Percentiles rank a stretch among this genome's conserved stretches.
Conservation (phyloP, 176 grass and related monocot species). For the Avena atlantica region DNA sequence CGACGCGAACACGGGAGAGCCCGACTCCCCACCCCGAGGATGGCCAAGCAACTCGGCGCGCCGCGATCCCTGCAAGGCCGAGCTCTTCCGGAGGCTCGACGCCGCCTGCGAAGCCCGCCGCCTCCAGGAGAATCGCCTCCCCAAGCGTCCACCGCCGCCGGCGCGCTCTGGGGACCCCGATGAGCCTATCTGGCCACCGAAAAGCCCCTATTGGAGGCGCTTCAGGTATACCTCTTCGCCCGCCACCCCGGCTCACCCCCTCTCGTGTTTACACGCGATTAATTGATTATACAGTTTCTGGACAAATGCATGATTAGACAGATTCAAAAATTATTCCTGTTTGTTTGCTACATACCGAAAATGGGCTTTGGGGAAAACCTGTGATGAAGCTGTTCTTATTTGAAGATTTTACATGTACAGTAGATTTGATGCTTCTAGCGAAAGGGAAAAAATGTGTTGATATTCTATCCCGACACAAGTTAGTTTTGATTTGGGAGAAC, state of each 20-base stretch:
- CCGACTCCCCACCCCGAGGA: not conserved
- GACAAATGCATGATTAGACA: not conserved
- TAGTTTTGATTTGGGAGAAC: not conserved
- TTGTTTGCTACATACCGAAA: not conserved
- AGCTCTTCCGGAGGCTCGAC: constrained; percentile 32
- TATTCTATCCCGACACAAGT: not conserved
- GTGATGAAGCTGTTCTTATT: not conserved
- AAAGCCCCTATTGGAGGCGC: constrained; percentile 5
- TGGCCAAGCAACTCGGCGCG: constrained; percentile 7
- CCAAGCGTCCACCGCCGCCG: not conserved
- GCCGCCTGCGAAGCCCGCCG: not conserved
- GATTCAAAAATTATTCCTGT: not conserved
- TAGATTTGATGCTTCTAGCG: not conserved
- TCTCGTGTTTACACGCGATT: not conserved
- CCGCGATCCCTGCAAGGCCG: constrained; percentile 16
- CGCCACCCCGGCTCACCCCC: not conserved
- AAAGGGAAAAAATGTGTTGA: not conserved
- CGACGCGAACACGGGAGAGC: not conserved
- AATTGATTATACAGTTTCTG: not conserved
- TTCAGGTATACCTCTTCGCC: constrained; percentile 28
- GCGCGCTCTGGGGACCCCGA: not conserved
- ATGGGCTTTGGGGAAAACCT: not conserved
- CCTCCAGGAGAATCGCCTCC: not conserved
- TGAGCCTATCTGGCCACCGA: constrained; percentile 10
- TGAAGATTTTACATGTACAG: not conserved